These are phyloP conservation scores for Ploettnerulaceae sp. DNA, from an alignment of 2,329 filamentous ascomycete species.

Conservation along the genomic window DNA sequence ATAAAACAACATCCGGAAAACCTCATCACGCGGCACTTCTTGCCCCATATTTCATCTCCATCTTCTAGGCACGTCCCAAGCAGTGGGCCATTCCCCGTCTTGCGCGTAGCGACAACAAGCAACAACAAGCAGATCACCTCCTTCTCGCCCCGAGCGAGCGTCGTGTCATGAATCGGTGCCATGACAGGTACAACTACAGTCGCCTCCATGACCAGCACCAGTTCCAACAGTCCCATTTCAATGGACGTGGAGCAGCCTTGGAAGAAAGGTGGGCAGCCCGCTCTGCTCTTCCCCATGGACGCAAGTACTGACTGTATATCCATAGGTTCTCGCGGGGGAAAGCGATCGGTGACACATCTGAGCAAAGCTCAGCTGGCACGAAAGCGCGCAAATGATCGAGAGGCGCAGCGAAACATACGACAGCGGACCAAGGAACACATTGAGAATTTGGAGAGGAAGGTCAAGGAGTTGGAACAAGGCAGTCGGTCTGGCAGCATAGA, in stretches of 20 bases:
- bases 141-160: too few relatives aligned
- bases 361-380: constrained; percentile 83
- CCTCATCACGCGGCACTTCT: too few relatives aligned
- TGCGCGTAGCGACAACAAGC: too few relatives aligned
- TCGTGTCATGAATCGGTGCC: too few relatives aligned
- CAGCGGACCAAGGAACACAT: constrained; percentile 84
- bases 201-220: constrained; percentile 17
- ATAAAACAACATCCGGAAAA: too few relatives aligned
- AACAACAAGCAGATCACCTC: too few relatives aligned
- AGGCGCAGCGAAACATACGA: constrained; percentile 83
- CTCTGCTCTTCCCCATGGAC: background rate
- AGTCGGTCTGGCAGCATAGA: constrained; percentile 41
- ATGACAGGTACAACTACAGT: constrained; percentile 5
- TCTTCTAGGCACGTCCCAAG: too few relatives aligned
- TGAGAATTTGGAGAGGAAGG: constrained; percentile 34
- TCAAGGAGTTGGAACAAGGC: constrained; percentile 30
- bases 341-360: constrained; percentile 79
- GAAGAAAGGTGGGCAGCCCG: constrained; percentile 17
- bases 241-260: constrained; percentile 17
- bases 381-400: constrained; percentile 86
- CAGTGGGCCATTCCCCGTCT: too few relatives aligned
- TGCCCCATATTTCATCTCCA: too few relatives aligned
- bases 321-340: constrained; percentile 40
- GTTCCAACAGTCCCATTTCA: constrained; percentile 16
- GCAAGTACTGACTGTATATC: constrained; percentile 9